Conservation (phyloP, 768 basidiomycete genomes). For the Hypholoma sublateritium region DNA sequence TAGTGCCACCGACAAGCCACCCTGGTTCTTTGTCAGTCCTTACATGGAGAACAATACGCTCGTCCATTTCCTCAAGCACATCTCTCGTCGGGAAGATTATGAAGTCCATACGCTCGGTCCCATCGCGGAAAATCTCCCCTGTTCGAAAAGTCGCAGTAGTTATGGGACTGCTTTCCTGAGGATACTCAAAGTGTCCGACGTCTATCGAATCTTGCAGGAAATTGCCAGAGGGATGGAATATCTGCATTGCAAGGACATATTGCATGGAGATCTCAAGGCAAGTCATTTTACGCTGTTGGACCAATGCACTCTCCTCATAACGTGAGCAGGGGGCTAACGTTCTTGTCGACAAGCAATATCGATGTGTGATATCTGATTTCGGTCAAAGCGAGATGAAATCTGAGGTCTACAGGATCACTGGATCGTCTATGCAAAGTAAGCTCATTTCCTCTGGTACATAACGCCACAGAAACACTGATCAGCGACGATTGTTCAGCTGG, state of each 20-base stretch:
- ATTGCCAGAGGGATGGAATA: slow-evolving; percentile 83
- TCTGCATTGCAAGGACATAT: slow-evolving; percentile 62
- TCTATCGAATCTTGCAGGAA: slow-evolving; percentile 66
- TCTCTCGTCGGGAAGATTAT: slow-evolving; percentile 5
- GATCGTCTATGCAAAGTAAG: slow-evolving; percentile 46
- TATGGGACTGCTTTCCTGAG: slow-evolving; percentile 15
- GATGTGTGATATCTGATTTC: slow-evolving; percentile 80
- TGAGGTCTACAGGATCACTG: slow-evolving; percentile 64
- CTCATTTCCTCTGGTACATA: slow-evolving; percentile 9
- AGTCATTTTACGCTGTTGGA: slow-evolving; percentile 11
- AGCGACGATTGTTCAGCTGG: slow-evolving; percentile 40
- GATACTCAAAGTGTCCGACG: slow-evolving; percentile 37
- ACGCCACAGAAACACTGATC: slow-evolving; percentile 1
- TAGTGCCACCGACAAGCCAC: slow-evolving; percentile 59
- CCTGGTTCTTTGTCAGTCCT: slow-evolving; percentile 76
- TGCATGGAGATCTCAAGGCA: slow-evolving; percentile 85
- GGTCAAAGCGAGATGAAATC: slow-evolving; percentile 80
- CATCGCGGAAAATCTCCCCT: slow-evolving; percentile 18
- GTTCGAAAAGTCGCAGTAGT: slow-evolving; percentile 16
- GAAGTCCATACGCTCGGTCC: slow-evolving; percentile 6
- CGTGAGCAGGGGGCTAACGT: slow-evolving; percentile 63
- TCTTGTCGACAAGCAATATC: slow-evolving; percentile 64
- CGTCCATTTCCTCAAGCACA: slow-evolving; percentile 34
- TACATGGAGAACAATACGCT: slow-evolving; percentile 66
- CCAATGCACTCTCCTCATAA: background rate